A percentile compares a stretch with the other conserved stretches of the same genome.
Conservation (phyloP, 2,329 filamentous ascomycete species). For the Botrytis byssoidea region DNA sequence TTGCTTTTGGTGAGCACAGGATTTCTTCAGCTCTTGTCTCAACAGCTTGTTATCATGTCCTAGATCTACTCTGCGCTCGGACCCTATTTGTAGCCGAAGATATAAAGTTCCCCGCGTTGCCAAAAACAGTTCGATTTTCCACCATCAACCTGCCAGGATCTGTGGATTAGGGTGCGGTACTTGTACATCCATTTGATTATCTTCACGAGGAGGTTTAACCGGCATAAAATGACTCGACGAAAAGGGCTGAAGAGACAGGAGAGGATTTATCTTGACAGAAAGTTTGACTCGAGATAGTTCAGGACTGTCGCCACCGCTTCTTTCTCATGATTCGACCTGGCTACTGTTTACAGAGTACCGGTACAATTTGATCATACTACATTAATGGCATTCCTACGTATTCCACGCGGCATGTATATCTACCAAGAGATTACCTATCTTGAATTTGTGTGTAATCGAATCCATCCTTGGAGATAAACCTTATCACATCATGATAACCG, state of each 20-base stretch:
- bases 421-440: not conserved
- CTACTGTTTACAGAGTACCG: not conserved
- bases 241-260: not conserved
- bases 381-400: not conserved
- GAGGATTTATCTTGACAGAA: not conserved
- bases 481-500: constrained; percentile 16
- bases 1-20: not conserved
- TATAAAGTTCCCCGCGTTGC: constrained; percentile 8
- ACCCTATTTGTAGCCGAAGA: not conserved
- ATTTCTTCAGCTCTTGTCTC: constrained; percentile 1
- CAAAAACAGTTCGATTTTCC: constrained; percentile 15
- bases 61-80: not conserved
- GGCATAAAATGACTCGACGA: not conserved
- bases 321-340: not conserved
- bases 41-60: not conserved
- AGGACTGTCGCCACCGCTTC: not conserved
- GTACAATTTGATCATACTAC: not conserved
- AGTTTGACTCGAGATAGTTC: not conserved
- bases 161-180: not conserved
- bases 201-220: not conserved
- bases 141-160: not conserved
- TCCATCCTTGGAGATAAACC: constrained; percentile 11
- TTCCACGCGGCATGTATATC: not conserved
- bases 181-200: not conserved
- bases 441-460: constrained; percentile 6